phyloP scores from a whole-genome alignment of 805 yeast genomes.

The Gaillardinia entomophila region DNA sequence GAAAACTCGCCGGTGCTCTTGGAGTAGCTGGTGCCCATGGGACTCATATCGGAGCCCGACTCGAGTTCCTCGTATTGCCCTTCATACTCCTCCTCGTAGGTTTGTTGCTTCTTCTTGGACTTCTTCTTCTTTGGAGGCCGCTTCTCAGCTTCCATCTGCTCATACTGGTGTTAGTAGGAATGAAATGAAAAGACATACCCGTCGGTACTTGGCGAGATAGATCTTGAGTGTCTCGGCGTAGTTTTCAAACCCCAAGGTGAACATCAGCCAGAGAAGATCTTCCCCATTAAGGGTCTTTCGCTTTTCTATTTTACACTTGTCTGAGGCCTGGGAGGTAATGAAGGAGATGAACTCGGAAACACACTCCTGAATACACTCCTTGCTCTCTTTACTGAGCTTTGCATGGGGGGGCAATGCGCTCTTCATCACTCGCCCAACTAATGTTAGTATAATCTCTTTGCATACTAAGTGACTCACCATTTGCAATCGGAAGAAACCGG shows the following conservation, averaged over 20 bases:
- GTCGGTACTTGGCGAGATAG: constrained; percentile 62
- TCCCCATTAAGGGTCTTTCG: constrained; percentile 69
- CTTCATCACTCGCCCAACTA: constrained; percentile 71
- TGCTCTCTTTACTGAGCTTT: constrained; percentile 73
- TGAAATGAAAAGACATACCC: constrained; percentile 9
- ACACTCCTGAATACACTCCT: constrained; percentile 71
- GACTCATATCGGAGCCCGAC: not conserved
- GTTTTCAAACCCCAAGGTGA: constrained; percentile 61
- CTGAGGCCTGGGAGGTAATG: constrained; percentile 62
- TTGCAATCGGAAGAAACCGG: constrained; percentile 39
- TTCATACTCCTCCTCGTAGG: constrained; percentile 1
- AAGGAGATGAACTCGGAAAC: constrained; percentile 64
- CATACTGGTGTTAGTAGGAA: constrained; percentile 1
- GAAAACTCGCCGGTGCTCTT: not conserved
- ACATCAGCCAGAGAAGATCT: constrained; percentile 59
- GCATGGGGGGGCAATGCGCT: constrained; percentile 67
- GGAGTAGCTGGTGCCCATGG: not conserved
- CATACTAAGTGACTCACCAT: constrained; percentile 20
- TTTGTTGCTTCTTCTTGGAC: not conserved
- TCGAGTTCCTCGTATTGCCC: not conserved
- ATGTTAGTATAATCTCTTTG: constrained; percentile 2
- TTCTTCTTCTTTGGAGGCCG: constrained; percentile 3
- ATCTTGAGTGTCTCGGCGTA: constrained; percentile 65
- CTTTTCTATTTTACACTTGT: constrained; percentile 57
- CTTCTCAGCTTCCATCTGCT: constrained; percentile 4